Evolutionary conservation across 805 yeast species (phyloP).

Genomic region (Yamadazyma phyllophila): DNA sequence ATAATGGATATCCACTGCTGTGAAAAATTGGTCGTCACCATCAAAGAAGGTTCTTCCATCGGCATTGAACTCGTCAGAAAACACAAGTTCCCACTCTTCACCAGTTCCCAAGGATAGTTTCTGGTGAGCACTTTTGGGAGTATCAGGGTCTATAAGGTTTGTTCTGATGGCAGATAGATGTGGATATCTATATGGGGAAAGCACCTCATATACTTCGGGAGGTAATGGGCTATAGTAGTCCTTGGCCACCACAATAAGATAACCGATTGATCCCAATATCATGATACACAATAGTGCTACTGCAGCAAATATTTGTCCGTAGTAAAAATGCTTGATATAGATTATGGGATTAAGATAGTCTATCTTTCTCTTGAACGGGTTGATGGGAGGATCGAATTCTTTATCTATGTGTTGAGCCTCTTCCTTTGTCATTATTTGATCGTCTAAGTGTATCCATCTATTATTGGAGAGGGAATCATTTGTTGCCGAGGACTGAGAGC

Average conservation of each 20-base stretch:
- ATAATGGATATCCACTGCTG: conserved; percentile 35
- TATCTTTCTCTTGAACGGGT: conserved; percentile 9
- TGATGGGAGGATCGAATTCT: conserved; percentile 10
- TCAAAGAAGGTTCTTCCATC: conserved; percentile 38
- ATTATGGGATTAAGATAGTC: conserved; percentile 14
- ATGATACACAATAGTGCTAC: conserved; percentile 10
- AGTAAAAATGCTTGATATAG: conserved; percentile 9
- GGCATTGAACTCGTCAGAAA: conserved; percentile 38
- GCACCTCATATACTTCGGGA: conserved; percentile 26
- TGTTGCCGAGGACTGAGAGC: conserved; percentile 1
- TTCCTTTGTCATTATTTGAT: conserved; percentile 11
- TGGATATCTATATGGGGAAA: conserved; percentile 59
- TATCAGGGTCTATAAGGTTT: conserved; percentile 66
- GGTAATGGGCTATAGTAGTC: conserved; percentile 6
- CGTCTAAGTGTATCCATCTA: not conserved
- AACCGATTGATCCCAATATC: conserved; percentile 16
- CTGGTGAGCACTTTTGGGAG: conserved; percentile 53
- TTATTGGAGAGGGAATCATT: not conserved
- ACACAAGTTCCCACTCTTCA: conserved; percentile 31
- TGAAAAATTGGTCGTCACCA: conserved; percentile 40
- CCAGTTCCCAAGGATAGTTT: conserved; percentile 39
- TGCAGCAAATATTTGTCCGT: conserved; percentile 12
- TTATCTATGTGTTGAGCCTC: conserved; percentile 11
- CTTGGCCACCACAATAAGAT: conserved; percentile 10
- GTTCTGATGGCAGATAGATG: conserved; percentile 58